phyloP scores from a whole-genome alignment of 192 early-diverging fungal genomes.

The Gaertneriomyces semiglobifer region DNA sequence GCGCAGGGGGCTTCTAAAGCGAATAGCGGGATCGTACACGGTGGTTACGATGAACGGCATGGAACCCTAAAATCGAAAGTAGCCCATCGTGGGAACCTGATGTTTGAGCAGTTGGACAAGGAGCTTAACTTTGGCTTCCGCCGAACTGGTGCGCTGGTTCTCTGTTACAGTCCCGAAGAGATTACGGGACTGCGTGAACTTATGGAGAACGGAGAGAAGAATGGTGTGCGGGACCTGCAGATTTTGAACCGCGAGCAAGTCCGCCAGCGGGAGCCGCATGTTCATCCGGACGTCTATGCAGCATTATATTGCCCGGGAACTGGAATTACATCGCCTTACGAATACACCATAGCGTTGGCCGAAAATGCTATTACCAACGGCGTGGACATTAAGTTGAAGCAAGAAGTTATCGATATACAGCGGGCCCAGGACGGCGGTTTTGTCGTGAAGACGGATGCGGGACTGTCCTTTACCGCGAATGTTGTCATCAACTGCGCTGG shows the following conservation, averaged over 20 bases:
- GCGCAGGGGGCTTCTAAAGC: constrained; percentile 44
- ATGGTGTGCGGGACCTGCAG: constrained; percentile 34
- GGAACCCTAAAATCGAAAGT: constrained; percentile 43
- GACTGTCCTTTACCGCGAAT: constrained; percentile 16
- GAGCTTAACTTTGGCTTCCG: constrained; percentile 50
- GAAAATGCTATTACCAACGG: constrained; percentile 50
- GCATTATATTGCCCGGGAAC: constrained; percentile 36
- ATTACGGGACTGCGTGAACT: constrained; percentile 19
- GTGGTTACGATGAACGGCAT: constrained; percentile 46
- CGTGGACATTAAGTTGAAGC: constrained; percentile 33
- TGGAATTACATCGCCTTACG: constrained; percentile 49
- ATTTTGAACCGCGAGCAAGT: constrained; percentile 39
- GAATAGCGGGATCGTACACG: constrained; percentile 46
- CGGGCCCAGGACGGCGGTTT: constrained; percentile 22
- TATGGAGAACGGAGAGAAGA: constrained; percentile 43
- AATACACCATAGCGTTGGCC: constrained; percentile 48
- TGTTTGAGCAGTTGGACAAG: constrained; percentile 36
- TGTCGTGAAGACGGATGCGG: constrained; percentile 26
- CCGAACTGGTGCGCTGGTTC: constrained; percentile 39
- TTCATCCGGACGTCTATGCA: constrained; percentile 32
- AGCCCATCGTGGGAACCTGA: constrained; percentile 32
- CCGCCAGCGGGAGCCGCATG: constrained; percentile 36
- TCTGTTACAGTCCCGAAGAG: constrained; percentile 38
- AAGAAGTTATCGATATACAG: constrained; percentile 46
- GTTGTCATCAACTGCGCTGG: constrained; percentile 44